Evolutionary conservation across 2,329 filamentous ascomycete genomes (phyloP).

Genomic region (Lachnellula suecica): DNA sequence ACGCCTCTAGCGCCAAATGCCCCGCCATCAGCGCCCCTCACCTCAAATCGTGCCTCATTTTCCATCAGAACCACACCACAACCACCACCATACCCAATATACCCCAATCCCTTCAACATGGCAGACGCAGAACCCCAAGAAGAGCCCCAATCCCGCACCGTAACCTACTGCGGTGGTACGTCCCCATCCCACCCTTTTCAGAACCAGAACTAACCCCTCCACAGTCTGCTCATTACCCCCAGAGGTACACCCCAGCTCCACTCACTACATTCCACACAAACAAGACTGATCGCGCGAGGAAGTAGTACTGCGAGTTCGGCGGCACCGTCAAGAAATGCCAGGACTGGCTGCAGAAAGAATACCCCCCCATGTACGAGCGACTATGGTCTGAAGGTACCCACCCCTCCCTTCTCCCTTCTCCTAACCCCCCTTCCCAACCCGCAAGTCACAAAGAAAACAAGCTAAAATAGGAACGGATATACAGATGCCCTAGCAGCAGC

Average conservation of each 20-base stretch:
- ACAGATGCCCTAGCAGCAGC: conserved; percentile 79
- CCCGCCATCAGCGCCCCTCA: neutral
- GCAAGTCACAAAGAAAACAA: neutral
- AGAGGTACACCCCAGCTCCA: conserved; percentile 45
- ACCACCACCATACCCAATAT: neutral
- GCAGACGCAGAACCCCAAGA: conserved; percentile 26
- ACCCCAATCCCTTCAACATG: conserved; percentile 19
- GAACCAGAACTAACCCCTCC: neutral
- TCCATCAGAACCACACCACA: neutral
- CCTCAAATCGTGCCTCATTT: neutral
- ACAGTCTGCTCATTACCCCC: conserved; percentile 65
- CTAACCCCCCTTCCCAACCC: neutral
- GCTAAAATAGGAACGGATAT: neutral
- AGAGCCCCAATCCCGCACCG: conserved; percentile 32
- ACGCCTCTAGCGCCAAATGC: neutral
- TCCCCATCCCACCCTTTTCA: neutral
- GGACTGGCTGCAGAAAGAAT: conserved; percentile 82
- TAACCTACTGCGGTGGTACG: conserved; percentile 35
- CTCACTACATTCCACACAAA: neutral
- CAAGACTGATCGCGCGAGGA: conserved; percentile 22
- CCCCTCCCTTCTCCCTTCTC: conserved; percentile 4
- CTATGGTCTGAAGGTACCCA: conserved; percentile 82
- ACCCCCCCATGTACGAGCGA: conserved; percentile 70
- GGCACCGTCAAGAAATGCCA: conserved; percentile 95
- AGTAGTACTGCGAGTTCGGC: conserved; percentile 97